Evolutionary conservation across 2,329 filamentous ascomycete species (phyloP), one percentile per base, ranked within the genome.

Genomic region (Lachnellula subtilissima): DNA sequence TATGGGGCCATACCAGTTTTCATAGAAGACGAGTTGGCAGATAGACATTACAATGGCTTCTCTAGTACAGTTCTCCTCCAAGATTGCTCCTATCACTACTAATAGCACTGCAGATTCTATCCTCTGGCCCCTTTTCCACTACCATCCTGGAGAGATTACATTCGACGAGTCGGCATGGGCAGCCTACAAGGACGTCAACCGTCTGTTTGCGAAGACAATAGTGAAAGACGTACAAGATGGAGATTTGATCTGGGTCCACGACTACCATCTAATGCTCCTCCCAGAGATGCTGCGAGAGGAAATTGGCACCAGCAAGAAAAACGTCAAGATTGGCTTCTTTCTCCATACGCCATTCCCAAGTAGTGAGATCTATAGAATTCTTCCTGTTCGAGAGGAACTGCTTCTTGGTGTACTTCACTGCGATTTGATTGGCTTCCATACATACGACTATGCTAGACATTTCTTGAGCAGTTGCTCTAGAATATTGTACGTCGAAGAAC

Each of bases 271-370:
- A 60, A 97, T 97, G 92, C 85, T 99, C 19, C 82, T 99, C 36
- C 94, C 94, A 35, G 85, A 93, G 69, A 95, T 97, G 91, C 81
- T 99, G 57, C 89, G 94, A 60, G 89, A 96, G 68, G 90, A 95
- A 73, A 86, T 97, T 56, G 89, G 88, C 56, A 74, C 84, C 61
- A 82, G 79, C 59, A 91, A 88, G 76, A 90, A 92, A 76, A 95
- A 97, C 64, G 86, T 97, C 74, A 96, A 96, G 78, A 94, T 99
- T 66, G 94, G 93, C 64, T 97, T 97, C 81, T 99, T 97, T 79
- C 78, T 97, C 37, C 94, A 99, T 73, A 97, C 94, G 0, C 93
- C 94, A 0, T 99, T 97, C 75, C 94, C 94, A 12, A 96, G 90
- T 71, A 95, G 89, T 65, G 93, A 97, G 74, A 96, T 97, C 69